Evolutionary conservation across 139 green algal genomes (phyloP), one percentile per base, ranked within the genome.

Genomic region (Chlorella vulgaris): DNA sequence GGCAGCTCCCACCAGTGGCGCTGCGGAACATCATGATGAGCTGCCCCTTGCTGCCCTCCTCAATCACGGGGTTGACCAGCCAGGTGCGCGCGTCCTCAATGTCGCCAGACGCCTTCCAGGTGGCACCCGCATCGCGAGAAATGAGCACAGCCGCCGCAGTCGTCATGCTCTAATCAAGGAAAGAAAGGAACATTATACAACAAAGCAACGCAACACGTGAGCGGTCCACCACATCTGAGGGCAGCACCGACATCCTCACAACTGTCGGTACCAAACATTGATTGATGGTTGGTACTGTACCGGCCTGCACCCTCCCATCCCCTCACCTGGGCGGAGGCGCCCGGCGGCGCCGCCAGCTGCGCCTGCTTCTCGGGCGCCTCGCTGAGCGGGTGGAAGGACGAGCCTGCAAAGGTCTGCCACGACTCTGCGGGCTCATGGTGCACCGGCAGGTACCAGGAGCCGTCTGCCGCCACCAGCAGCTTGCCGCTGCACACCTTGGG

Each of bases 41-140:
- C 80, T 77, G 58, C 33, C 69, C 69, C 80, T 74, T 80, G 80
- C 58, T 74, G 40, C 69, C 60, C 61, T 74, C 38, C 62, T 81
- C 76, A 51, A 89, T 63, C 21, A 53, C 69, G 0, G 85, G 85
- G 47, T 89, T 65, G 39, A 88, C 86, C 67, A 89, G 69, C 85
- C 85, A 89, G 26, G 78, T 86, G 36, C 78, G 83, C 38, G 50
- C 22, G 62, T 83, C 76, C 53, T 81, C 43, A 2, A 89, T 39
- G 50, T 67, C 53, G 28, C 83, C 83, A n/a, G 21, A 33, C 35
- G 51, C 22, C 53, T 65, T 55, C 83, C 83, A 87, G 7, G 10
- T 81, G 60, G 50, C 68, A 7, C 83, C 83, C 0, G 19, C 19
- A 66, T 87, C 83, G 8, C 26, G 22, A 2, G 66, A 81, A 4